These are phyloP conservation scores for Hypoxylon rubiginosum DNA, from an alignment of 2,329 filamentous ascomycete species.

Conservation along the genomic window DNA sequence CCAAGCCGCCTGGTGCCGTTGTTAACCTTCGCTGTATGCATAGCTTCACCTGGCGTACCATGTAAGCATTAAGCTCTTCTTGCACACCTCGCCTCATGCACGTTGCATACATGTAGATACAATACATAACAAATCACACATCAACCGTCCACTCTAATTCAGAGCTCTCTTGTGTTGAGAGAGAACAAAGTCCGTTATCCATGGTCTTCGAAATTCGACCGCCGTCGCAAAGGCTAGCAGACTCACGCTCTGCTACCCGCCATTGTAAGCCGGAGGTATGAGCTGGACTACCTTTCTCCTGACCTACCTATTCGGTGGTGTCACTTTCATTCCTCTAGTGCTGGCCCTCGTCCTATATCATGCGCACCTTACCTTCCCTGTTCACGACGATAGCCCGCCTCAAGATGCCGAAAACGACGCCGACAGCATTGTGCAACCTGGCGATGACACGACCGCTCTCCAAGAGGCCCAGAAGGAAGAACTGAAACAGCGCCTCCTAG, in stretches of 20 bases:
- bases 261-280: constrained; percentile 48
- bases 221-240: constrained; percentile 42
- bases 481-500: constrained; percentile 65
- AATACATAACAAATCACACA: too few species aligned
- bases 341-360: constrained; percentile 72
- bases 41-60: constrained; percentile 21
- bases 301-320: constrained; percentile 85
- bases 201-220: constrained; percentile 44
- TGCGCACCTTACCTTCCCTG: constrained; percentile 76
- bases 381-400: constrained; percentile 58
- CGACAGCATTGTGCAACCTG: constrained; percentile 66
- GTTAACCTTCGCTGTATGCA: constrained; percentile 24
- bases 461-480: constrained; percentile 74
- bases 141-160: too few species aligned
- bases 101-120: too few species aligned
- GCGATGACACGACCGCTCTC: constrained; percentile 75
- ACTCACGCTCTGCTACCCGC: constrained; percentile 41
- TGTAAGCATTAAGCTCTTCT: neutral
- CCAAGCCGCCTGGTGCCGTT: constrained; percentile 17
- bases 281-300: constrained; percentile 72
- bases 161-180: neutral
- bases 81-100: neutral
- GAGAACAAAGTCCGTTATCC: constrained; percentile 33
- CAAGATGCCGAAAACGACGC: constrained; percentile 50
- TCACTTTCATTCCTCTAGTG: constrained; percentile 87